These are phyloP conservation scores for Phytophthora tentaculata DNA, from an alignment of 352 stramenopile species.

Conservation along the genomic window DNA sequence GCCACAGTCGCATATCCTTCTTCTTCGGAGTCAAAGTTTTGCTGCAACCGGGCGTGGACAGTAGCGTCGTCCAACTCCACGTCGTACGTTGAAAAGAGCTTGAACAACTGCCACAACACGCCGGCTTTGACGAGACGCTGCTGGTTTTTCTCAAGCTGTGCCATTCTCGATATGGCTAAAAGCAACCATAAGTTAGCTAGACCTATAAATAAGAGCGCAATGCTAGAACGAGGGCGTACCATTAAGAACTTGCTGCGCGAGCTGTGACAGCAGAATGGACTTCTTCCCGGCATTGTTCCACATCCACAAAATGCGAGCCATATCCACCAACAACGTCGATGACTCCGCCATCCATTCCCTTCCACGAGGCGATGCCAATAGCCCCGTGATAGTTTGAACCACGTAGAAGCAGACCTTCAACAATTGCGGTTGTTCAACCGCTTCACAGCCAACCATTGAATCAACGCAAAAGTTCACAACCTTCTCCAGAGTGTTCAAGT, in stretches of 20 bases:
- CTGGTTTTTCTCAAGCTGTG: conserved; percentile 66
- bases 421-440: conserved; percentile 39
- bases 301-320: conserved; percentile 76
- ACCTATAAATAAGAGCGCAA: neutral
- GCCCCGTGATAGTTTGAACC: conserved; percentile 72
- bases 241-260: conserved; percentile 80
- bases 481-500: conserved; percentile 61
- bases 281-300: conserved; percentile 63
- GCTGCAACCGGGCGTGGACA: conserved; percentile 50
- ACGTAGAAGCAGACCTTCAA: conserved; percentile 67
- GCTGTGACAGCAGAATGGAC: conserved; percentile 65
- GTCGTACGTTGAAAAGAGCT: conserved; percentile 76
- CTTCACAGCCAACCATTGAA: conserved; percentile 50
- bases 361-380: conserved; percentile 61
- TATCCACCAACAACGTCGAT: conserved; percentile 70
- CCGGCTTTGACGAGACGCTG: conserved; percentile 53
- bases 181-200: conserved; percentile 8
- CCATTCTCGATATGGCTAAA: conserved; percentile 68
- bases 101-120: conserved; percentile 74
- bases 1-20: conserved; percentile 52
- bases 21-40: conserved; percentile 37
- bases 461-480: conserved; percentile 76
- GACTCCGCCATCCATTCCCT: conserved; percentile 69
- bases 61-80: conserved; percentile 59
- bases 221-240: conserved; percentile 35